Conservation (phyloP, 306 rosid species). For the Pyrus communis region DNA sequence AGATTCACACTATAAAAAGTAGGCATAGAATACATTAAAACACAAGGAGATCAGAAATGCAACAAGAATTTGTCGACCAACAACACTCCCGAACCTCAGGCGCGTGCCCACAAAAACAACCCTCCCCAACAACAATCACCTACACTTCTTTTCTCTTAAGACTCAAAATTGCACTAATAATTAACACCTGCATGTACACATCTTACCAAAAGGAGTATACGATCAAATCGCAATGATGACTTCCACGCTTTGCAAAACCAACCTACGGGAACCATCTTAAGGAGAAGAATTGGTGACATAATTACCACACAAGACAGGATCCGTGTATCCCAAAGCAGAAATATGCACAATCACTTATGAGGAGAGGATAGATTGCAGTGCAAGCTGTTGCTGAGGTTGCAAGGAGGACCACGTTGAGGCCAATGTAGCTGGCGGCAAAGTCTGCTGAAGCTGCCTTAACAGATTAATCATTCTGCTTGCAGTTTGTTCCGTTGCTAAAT, state of each 20-base stretch:
- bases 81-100: conserved; percentile 50
- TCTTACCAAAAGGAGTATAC: conserved; percentile 30
- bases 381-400: conserved; percentile 96
- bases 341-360: conserved; percentile 41
- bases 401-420: conserved; percentile 98
- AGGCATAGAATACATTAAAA: not conserved
- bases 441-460: conserved; percentile 89
- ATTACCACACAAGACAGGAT: conserved; percentile 38
- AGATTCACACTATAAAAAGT: conserved; percentile 1
- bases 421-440: conserved; percentile 73
- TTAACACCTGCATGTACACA: conserved; percentile 53
- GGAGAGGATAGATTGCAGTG: conserved; percentile 81
- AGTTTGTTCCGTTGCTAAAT: conserved; percentile 89
- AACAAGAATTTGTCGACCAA: conserved; percentile 31
- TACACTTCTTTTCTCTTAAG: conserved; percentile 23
- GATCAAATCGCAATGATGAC: conserved; percentile 45
- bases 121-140: conserved; percentile 32
- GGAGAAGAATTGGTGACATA: conserved; percentile 61
- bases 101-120: conserved; percentile 12
- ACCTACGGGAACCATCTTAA: conserved; percentile 67
- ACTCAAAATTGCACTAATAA: conserved; percentile 43
- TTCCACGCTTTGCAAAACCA: conserved; percentile 47
- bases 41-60: conserved; percentile 20
- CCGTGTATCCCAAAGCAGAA: conserved; percentile 22
- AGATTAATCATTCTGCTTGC: conserved; percentile 71